Base-by-base conservation (phyloP, 2,329 filamentous ascomycete genomes). In the Colletotrichum endophyticum region DNA sequence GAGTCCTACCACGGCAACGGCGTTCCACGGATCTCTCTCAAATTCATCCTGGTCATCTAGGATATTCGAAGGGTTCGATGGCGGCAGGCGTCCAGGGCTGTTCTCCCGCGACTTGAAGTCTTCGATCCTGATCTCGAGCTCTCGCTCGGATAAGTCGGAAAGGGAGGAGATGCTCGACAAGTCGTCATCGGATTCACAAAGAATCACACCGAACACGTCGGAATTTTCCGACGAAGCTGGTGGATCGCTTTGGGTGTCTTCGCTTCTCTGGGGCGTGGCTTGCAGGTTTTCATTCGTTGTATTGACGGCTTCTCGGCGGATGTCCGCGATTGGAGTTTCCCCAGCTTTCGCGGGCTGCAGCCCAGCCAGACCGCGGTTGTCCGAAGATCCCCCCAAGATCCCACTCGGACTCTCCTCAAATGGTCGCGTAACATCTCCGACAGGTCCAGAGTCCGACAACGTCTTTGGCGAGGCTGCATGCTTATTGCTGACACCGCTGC, bases 11-110 rank as follows among this genome's bases (percentile, higher is more conserved):
- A 90, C 87, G 8, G 85, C 87, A 49, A 91, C 86, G 12, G 90
- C 89, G 78, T 91, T 91, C 89, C 90, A 91, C 9, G 88, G 87
- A 69, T 89, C 86, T 28, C 87, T 85, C 77, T 91, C 88, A 66
- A 89, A 89, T 72, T 92, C 90, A 78, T 91, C 90, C 12, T 86
- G 87, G 8, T 89, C 87, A n/a, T 88, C 87, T 1, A 83, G 81
- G 16, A 80, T 79, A 34, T 72, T 73, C 49, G 73, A 77, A 67
- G 57, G 44, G 44, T 15, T 16, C 70, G 59, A 66, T 61, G 59
- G 73, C 56, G 66, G 73, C 78, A 77, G 12, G 5, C 66, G 61
- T 39, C 63, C 57, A 15, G 8, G 5, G 75, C 36, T 82, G 69
- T 6, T 80, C 67, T 4, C 81, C 79, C 8, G 82, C 71, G 8